These are phyloP conservation scores for Coprinopsis sp. DNA, from an alignment of 768 basidiomycete species.

Conservation along the genomic window DNA sequence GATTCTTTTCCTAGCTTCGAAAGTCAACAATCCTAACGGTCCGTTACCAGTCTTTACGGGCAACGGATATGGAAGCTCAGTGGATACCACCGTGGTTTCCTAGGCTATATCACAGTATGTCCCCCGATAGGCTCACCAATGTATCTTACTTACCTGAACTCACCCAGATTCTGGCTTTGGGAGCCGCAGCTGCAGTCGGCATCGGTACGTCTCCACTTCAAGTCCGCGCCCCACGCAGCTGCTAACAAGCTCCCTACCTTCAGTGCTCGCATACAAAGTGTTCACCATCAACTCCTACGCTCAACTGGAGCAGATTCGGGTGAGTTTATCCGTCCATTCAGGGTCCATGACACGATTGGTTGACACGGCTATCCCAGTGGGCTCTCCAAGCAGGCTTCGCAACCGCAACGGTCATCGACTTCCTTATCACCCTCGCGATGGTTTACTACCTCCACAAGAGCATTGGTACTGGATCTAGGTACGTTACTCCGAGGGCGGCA, in stretches of 20 bases:
- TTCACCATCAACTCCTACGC: constrained; percentile 29
- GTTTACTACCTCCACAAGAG: constrained; percentile 33
- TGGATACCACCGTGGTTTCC: constrained; percentile 22
- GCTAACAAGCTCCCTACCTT: not conserved
- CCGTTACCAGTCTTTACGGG: constrained; percentile 34
- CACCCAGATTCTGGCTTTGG: constrained; percentile 22
- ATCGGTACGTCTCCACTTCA: constrained; percentile 19
- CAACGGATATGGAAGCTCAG: constrained; percentile 40
- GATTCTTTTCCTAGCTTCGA: constrained; percentile 11
- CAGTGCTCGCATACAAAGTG: constrained; percentile 35
- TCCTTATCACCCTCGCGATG: constrained; percentile 35
- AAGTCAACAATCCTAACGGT: not conserved
- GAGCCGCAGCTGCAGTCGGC: constrained; percentile 33
- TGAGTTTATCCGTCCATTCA: constrained; percentile 17
- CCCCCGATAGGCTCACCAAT: not conserved
- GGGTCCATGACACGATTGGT: not conserved
- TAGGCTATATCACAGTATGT: constrained; percentile 23
- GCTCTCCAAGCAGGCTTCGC: constrained; percentile 37
- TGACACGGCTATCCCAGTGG: constrained; percentile 29
- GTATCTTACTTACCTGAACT: not conserved
- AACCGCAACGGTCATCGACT: constrained; percentile 40
- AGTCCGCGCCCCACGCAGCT: not conserved
- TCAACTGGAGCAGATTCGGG: constrained; percentile 27
- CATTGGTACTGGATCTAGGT: constrained; percentile 22
- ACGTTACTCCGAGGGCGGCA: too few species aligned